phyloP scores from a whole-genome alignment of 805 yeast species.

The Kuraishia molischiana region DNA sequence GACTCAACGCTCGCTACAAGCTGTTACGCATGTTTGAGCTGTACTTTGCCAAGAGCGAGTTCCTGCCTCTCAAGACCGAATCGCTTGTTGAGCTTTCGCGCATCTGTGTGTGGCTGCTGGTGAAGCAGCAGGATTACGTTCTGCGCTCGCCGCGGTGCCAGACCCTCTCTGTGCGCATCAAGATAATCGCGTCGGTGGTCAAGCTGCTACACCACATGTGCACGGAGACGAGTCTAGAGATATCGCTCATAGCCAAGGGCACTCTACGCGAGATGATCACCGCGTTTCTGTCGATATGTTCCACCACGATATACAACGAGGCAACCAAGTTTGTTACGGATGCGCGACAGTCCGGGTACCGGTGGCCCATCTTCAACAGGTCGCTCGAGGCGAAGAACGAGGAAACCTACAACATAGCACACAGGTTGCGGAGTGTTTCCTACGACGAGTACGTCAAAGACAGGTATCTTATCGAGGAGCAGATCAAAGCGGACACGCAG shows the following conservation, averaged over 20 bases:
- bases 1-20: conserved; percentile 30
- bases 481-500: conserved; percentile 14
- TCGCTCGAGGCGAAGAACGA: background rate
- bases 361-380: background rate
- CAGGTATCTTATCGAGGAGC: conserved; percentile 1
- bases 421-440: background rate
- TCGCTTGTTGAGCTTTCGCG: conserved; percentile 24
- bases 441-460: conserved; percentile 1
- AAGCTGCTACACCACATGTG: conserved; percentile 24
- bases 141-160: conserved; percentile 34
- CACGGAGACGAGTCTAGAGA: conserved; percentile 15
- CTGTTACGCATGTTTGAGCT: conserved; percentile 42
- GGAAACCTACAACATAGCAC: background rate
- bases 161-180: conserved; percentile 24
- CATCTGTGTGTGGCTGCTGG: conserved; percentile 30
- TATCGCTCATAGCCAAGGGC: conserved; percentile 15
- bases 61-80: conserved; percentile 13
- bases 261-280: conserved; percentile 20
- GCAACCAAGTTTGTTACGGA: background rate
- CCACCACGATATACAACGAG: background rate
- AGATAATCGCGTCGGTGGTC: conserved; percentile 29
- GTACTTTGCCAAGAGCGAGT: conserved; percentile 20
- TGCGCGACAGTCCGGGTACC: background rate
- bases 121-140: conserved; percentile 37
- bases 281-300: conserved; percentile 15